Conservation (phyloP, 176 grass and related monocot genomes). For the Leersia perrieri region DNA sequence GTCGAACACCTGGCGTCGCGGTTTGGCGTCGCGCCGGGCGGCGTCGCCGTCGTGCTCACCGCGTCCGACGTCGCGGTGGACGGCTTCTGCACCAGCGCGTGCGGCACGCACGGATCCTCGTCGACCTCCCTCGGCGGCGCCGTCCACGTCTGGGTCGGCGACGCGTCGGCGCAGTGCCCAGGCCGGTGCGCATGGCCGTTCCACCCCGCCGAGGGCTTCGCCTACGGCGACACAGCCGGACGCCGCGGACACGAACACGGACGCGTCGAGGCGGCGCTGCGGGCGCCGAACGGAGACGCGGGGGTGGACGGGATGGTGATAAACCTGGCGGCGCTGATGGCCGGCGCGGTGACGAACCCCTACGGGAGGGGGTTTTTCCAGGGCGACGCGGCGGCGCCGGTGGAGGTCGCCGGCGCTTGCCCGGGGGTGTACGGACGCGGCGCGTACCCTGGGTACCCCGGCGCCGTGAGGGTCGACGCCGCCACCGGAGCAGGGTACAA, state of each 20-base stretch:
- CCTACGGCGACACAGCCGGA: background rate
- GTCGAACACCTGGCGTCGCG: conserved; percentile 53
- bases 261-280: conserved; percentile 29
- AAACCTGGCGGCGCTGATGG: conserved; percentile 77
- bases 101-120: conserved; percentile 50
- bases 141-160: conserved; percentile 72
- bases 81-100: conserved; percentile 55
- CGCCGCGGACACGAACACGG: background rate
- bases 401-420: conserved; percentile 64
- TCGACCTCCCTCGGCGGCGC: background rate
- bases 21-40: conserved; percentile 60
- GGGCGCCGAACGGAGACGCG: conserved; percentile 64
- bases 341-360: conserved; percentile 75
- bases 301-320: conserved; percentile 73
- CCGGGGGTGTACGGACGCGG: conserved; percentile 55
- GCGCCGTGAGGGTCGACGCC: conserved; percentile 49
- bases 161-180: conserved; percentile 64
- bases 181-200: conserved; percentile 81
- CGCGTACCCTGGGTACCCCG: conserved; percentile 63
- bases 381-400: conserved; percentile 48
- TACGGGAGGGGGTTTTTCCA: conserved; percentile 72
- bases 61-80: conserved; percentile 68
- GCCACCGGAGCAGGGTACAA: conserved; percentile 70
- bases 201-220: conserved; percentile 48
- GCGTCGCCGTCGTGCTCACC: conserved; percentile 74